Percentiles rank a stretch among this genome's conserved stretches.
Conservation (phyloP, 345 rosid genomes). For the Garcia nutans region DNA sequence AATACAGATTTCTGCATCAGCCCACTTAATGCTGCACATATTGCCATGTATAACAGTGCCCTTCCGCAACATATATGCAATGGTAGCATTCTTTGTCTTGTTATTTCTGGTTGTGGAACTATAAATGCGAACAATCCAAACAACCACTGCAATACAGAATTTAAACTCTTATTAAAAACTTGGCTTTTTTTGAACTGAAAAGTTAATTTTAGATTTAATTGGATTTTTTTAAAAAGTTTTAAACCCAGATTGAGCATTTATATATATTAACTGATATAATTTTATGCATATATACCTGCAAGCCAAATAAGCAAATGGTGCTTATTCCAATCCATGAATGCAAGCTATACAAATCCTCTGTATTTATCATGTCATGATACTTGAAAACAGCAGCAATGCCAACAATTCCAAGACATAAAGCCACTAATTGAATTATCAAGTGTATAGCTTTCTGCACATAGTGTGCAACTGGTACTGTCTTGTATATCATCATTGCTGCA, state of each 20-base stretch:
- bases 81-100: conserved; percentile 45
- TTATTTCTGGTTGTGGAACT: conserved; percentile 16
- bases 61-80: conserved; percentile 79
- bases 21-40: conserved; percentile 83
- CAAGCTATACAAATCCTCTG: conserved; percentile 52
- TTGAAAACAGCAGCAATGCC: conserved; percentile 80
- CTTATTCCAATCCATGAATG: conserved; percentile 85
- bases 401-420: conserved; percentile 53
- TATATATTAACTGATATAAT: too few species aligned
- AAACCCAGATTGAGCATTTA: too few species aligned
- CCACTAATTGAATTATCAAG: conserved; percentile 56
- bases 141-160: conserved; percentile 54
- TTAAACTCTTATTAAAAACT: too few species aligned
- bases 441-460: conserved; percentile 46
- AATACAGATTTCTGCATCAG: conserved; percentile 51
- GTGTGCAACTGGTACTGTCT: conserved; percentile 39
- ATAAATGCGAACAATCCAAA: conserved; percentile 51
- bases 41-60: conserved; percentile 63
- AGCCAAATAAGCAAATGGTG: conserved; percentile 56
- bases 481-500: conserved; percentile 89
- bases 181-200: too few species aligned
- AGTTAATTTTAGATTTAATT: too few species aligned
- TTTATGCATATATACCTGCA: conserved; percentile 49
- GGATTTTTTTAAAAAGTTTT: too few species aligned
- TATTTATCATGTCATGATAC: conserved; percentile 55